phyloP scores from a whole-genome alignment of 2,329 filamentous ascomycete genomes.

The Coniochaeta prunicola region DNA sequence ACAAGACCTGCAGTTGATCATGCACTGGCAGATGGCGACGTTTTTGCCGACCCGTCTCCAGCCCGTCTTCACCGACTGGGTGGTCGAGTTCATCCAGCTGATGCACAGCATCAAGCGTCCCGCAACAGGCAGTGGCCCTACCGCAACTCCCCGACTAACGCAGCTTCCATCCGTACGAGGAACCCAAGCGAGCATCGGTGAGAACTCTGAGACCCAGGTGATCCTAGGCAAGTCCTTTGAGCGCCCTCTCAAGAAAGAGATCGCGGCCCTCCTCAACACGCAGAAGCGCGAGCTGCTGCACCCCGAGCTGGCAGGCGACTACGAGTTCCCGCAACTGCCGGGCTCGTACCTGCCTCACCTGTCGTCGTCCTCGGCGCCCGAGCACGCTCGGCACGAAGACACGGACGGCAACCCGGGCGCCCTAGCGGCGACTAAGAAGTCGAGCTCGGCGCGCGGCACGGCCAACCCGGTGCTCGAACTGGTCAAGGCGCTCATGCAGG shows the following conservation, averaged over 20 bases:
- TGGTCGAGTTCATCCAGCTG: constrained; percentile 87
- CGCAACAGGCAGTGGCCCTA: constrained; percentile 36
- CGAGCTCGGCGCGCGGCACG: constrained; percentile 17
- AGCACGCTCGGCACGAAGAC: neutral
- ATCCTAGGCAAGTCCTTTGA: constrained; percentile 79
- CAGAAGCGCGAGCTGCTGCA: constrained; percentile 87
- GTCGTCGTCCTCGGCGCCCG: constrained; percentile 11
- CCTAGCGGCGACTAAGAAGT: constrained; percentile 5
- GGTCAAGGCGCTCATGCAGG: constrained; percentile 88
- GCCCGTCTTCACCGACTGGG: constrained; percentile 81
- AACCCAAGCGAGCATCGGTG: constrained; percentile 46
- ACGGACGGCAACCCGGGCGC: neutral
- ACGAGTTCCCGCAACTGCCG: constrained; percentile 74
- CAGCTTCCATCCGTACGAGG: constrained; percentile 49
- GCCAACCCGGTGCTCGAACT: constrained; percentile 80
- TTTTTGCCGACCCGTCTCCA: constrained; percentile 80
- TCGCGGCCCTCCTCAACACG: constrained; percentile 70
- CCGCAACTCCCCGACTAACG: constrained; percentile 47
- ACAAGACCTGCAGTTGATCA: constrained; percentile 80
- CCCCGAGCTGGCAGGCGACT: constrained; percentile 79
- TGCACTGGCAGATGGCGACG: constrained; percentile 96
- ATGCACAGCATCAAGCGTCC: constrained; percentile 85
- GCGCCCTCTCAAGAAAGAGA: constrained; percentile 84
- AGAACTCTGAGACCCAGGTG: constrained; percentile 53
- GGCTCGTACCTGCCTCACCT: constrained; percentile 55